Base-by-base conservation (phyloP, 345 rosid species). In the Acer negundo region DNA sequence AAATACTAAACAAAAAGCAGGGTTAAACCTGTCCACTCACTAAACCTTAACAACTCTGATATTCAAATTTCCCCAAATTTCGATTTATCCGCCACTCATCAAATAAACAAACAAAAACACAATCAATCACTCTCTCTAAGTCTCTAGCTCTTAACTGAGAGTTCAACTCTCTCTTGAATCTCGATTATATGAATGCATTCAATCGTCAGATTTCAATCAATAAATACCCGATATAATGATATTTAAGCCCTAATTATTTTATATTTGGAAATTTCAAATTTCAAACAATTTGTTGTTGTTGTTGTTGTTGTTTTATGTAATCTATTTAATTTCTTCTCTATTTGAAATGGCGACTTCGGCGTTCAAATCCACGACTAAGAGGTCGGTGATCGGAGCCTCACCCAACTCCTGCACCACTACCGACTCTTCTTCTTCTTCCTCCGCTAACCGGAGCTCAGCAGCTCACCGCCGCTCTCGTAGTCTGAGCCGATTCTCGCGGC, bases 401-500 rank as follows among this genome's bases (percentile, higher is more conserved):
- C 67, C 91, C 4, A 73, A 10, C 11, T 67, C 89, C 38, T 72
- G 85, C 85, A 42, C 46, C 46, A 74, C 86, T 24, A 56, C 87
- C 47, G 86, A 80, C 47, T 88, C 81, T 76, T 86, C 93, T 16
- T 86, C 90, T 24, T 75, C 90, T 24, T 75, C 88, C 71, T 81
- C 90, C 23, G 47, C 85, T 19, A 79, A 67, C 20, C 82, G 87
- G 55, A 73, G 67, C 78, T 82, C 94, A 15, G 53, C 78, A 1
- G 35, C 82, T 69, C 87, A 80, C 80, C 94, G 95, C 53, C 91
- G 97, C 6, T 80, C 96, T 58, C 84, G 99, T 67, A 96, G 98
- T 67, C 85, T 96, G 80, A 96, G 98, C 89, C 92, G 96, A 26
- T 89, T 92, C 88, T 87, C 98, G 49, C 90, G 79, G 65, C 87